phyloP scores from a whole-genome alignment of 345 rosid species.

The Populus tremula region DNA sequence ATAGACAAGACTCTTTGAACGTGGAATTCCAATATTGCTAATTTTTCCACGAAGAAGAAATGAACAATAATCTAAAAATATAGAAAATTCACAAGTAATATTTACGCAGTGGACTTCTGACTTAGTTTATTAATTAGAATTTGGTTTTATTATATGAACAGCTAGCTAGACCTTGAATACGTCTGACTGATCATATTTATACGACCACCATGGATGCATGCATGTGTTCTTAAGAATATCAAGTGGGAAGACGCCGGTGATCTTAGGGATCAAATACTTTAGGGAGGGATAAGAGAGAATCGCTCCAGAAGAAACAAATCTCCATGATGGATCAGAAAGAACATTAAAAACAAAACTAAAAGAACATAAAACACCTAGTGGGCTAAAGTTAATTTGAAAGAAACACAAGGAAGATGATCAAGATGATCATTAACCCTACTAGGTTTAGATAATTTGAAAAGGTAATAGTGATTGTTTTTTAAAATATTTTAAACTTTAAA shows the following conservation, averaged over 20 bases:
- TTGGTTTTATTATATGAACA: background rate
- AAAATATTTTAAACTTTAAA: fast-evolving
- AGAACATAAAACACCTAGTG: background rate
- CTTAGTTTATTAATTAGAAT: background rate
- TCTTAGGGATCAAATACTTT: background rate
- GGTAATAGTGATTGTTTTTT: fast-evolving
- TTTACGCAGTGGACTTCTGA: background rate
- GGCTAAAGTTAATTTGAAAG: background rate
- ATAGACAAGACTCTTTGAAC: no score
- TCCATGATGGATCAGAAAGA: background rate
- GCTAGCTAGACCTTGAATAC: background rate
- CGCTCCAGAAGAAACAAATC: background rate
- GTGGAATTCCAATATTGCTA: background rate
- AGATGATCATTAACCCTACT: no score
- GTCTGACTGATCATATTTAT: background rate
- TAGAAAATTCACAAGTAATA: no score
- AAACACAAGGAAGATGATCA: background rate
- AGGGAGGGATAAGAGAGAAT: background rate
- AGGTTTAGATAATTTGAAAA: no score
- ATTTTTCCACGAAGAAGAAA: background rate
- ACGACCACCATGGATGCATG: background rate
- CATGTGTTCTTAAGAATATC: background rate
- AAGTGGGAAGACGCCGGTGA: conserved; percentile 22
- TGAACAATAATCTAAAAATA: background rate
- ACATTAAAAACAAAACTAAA: background rate